Percentiles rank a stretch among this genome's conserved stretches.
Conservation (phyloP, 306 rosid genomes). For the Trifolium pratense region DNA sequence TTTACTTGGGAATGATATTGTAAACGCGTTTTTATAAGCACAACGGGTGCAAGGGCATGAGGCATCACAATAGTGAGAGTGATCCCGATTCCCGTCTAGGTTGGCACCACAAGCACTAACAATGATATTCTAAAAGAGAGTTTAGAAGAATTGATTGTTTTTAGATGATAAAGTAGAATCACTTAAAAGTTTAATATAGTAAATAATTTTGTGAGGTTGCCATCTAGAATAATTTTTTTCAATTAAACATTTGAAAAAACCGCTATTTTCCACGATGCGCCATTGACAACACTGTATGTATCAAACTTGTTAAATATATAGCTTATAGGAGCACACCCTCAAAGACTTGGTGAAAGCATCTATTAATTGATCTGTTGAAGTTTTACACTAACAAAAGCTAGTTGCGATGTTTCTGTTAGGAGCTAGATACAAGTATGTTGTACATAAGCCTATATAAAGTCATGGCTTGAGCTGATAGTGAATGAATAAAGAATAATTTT, state of each 20-base stretch:
- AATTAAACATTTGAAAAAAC: background rate
- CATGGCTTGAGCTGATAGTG: too few species aligned
- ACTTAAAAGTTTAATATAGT: background rate
- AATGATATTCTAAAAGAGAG: background rate
- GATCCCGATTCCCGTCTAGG: background rate
- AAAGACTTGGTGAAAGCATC: background rate
- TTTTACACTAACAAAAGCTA: background rate
- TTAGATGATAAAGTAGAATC: background rate
- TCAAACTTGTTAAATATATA: background rate
- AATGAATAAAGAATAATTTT: too few species aligned
- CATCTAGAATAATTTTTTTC: too few species aligned
- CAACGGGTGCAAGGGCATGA: background rate
- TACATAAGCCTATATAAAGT: too few species aligned
- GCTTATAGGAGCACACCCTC: background rate
- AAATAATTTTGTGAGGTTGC: background rate
- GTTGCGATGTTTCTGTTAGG: background rate
- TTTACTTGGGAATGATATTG: constrained; percentile 7
- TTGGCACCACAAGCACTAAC: background rate
- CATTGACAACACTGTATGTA: background rate
- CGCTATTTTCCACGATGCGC: background rate
- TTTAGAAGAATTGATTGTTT: background rate
- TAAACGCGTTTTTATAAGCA: background rate
- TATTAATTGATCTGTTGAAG: background rate
- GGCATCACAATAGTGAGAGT: background rate
- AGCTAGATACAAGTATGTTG: too few species aligned